Base-by-base conservation (phyloP, 495 filamentous ascomycete species). In the Astrocystis sublimbata region DNA sequence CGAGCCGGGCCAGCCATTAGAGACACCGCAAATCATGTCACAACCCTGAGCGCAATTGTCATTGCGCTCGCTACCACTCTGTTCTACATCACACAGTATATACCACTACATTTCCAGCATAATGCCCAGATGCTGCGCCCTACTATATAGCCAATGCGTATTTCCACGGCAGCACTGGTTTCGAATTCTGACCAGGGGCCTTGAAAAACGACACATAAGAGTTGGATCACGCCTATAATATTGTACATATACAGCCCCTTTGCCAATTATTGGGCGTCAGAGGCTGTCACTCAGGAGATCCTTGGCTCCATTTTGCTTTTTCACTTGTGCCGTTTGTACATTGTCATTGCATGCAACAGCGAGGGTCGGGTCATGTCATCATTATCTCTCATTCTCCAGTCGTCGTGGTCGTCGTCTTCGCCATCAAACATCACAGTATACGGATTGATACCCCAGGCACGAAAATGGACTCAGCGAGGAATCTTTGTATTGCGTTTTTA, bases 281-380 rank as follows among this genome's bases (percentile, higher is more conserved):
- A 28, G 52, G 45, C 5, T 19, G 33, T 2, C 10, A 28, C 36
- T n/a, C n/a, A n/a, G n/a, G n/a, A n/a, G n/a, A n/a, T 23, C 23
- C 24, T 17, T 7, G 7, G 6, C 26, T n/a, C n/a, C 6, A 3
- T 45, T 43, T 41, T 43, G 30, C 8, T 28, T 41, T 40, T 40
- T 54, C 35, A 41, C 8, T 28, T 4, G 38, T 41, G 28, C 24
- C 33, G 5, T 56, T 41, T 24, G 15, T 38, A 54, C 40, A 5
- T 36, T 21, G 26, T 54, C 51, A 36, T 19, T 45, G 40, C 54
- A 45, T 57, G 35, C 28, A 57, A 57, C 40, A 57, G 54, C 54
- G 54, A 57, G 40, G 54, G 28, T 57, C 17, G 54, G 40, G 45
- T 57, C 28, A 57, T 56, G 10, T 28, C 52, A 55, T 40, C 36